Evolutionary conservation across 1,284 basidiomycete species (phyloP).

Genomic region (Cryptococcus sp.): DNA sequence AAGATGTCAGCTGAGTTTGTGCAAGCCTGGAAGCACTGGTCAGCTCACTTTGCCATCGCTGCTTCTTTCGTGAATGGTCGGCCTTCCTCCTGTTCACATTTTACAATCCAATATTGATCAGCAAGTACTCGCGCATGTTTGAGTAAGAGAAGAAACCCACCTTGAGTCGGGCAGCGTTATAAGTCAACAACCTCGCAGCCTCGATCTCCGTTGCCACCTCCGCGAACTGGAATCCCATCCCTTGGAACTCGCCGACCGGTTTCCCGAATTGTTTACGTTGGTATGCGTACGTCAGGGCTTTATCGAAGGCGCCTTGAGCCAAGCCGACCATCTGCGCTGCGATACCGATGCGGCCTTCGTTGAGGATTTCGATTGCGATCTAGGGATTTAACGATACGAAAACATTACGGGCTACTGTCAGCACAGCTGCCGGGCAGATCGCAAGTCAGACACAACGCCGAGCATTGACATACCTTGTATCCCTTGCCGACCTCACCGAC

Average conservation of each 20-base stretch:
- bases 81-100: constrained; percentile 73
- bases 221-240: constrained; percentile 94
- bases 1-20: not conserved
- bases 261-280: constrained; percentile 93
- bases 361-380: constrained; percentile 96
- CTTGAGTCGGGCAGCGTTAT: constrained; percentile 88
- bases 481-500: constrained; percentile 84
- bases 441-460: too few species aligned
- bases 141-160: constrained; percentile 26
- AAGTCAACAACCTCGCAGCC: constrained; percentile 87
- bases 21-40: too few species aligned
- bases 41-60: constrained; percentile 80
- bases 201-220: constrained; percentile 86
- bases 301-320: constrained; percentile 94
- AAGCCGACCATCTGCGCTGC: constrained; percentile 96
- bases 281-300: constrained; percentile 89
- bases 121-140: not conserved
- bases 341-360: constrained; percentile 97
- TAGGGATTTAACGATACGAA: too few species aligned
- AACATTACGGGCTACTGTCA: too few species aligned
- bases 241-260: constrained; percentile 77
- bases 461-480: constrained; percentile 69
- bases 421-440: constrained; percentile 2
- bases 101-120: not conserved
- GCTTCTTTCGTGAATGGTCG: constrained; percentile 86